Evolutionary conservation across 306 rosid genomes (phyloP).

Genomic region (Gynostemma pentaphyllum): DNA sequence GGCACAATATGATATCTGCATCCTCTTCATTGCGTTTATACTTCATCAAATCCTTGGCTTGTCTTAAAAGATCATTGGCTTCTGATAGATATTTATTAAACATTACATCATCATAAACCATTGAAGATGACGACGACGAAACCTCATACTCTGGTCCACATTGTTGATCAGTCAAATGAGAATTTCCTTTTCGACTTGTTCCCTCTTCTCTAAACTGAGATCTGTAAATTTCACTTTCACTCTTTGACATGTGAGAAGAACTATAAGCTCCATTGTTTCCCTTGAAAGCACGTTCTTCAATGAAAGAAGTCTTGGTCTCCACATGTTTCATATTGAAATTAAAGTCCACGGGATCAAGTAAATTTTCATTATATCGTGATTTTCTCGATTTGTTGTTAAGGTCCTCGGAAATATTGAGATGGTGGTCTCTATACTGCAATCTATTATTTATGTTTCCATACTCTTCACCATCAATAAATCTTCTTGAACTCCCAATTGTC

Average conservation of each 20-base stretch:
- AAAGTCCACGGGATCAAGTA: slow-evolving; percentile 38
- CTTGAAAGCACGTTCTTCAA: slow-evolving; percentile 38
- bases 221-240: slow-evolving; percentile 18
- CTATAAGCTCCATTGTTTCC: slow-evolving; percentile 23
- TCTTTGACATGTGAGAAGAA: slow-evolving; percentile 25
- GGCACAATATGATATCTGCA: slow-evolving; percentile 60
- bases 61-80: slow-evolving; percentile 59
- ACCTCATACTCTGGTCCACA: slow-evolving; percentile 30
- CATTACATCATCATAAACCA: slow-evolving; percentile 49
- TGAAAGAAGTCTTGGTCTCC: slow-evolving; percentile 46
- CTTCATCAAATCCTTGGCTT: slow-evolving; percentile 61
- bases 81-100: slow-evolving; percentile 65
- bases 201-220: slow-evolving; percentile 16
- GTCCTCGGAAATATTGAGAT: slow-evolving; percentile 34
- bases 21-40: slow-evolving; percentile 37
- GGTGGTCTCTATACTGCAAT: slow-evolving; percentile 33
- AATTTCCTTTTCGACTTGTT: background rate
- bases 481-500: slow-evolving; percentile 10
- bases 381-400: slow-evolving; percentile 24
- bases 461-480: slow-evolving; percentile 21
- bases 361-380: slow-evolving; percentile 40
- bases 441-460: slow-evolving; percentile 30
- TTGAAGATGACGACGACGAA: slow-evolving; percentile 36
- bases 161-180: slow-evolving; percentile 6
- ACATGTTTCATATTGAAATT: slow-evolving; percentile 35